phyloP scores from a whole-genome alignment of 371 early-diverging fungal species.

The Blastocladiella emersonii region DNA sequence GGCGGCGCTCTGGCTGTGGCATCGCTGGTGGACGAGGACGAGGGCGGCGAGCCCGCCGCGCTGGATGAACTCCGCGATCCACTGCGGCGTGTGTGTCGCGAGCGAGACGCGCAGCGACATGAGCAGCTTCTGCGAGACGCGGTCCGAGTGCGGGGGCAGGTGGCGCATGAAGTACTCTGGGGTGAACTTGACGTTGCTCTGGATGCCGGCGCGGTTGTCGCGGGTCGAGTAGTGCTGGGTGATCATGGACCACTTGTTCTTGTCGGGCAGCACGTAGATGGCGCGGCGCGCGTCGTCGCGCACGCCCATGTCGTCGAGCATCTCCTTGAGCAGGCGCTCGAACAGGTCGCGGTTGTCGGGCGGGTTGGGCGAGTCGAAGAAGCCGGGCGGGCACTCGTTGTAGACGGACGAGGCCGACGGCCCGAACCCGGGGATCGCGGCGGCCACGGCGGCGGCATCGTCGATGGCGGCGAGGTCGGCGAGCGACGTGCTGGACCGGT shows the following conservation, averaged over 20 bases:
- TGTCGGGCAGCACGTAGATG: background rate
- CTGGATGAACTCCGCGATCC: slow-evolving; percentile 39
- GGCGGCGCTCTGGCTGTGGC: background rate
- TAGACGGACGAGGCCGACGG: no score
- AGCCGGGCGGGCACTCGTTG: background rate
- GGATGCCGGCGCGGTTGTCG: background rate
- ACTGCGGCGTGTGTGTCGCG: slow-evolving; percentile 10
- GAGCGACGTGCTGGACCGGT: no score
- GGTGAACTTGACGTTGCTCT: background rate
- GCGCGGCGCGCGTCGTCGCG: background rate
- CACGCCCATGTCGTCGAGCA: slow-evolving; percentile 4
- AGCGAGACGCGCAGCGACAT: slow-evolving; percentile 5
- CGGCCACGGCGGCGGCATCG: no score
- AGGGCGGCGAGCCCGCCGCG: slow-evolving; percentile 6
- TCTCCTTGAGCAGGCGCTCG: background rate
- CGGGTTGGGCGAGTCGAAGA: background rate
- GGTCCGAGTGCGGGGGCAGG: slow-evolving; percentile 5
- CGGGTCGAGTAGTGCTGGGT: background rate
- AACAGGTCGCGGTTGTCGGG: background rate
- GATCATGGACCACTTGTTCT: background rate
- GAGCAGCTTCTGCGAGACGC: slow-evolving; percentile 1
- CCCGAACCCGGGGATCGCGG: no score
- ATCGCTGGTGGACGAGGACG: background rate
- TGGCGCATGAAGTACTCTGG: slow-evolving; percentile 1
- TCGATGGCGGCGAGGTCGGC: no score